phyloP scores from a whole-genome alignment of 2,329 filamentous ascomycete genomes.

The Epichloe festucae region DNA sequence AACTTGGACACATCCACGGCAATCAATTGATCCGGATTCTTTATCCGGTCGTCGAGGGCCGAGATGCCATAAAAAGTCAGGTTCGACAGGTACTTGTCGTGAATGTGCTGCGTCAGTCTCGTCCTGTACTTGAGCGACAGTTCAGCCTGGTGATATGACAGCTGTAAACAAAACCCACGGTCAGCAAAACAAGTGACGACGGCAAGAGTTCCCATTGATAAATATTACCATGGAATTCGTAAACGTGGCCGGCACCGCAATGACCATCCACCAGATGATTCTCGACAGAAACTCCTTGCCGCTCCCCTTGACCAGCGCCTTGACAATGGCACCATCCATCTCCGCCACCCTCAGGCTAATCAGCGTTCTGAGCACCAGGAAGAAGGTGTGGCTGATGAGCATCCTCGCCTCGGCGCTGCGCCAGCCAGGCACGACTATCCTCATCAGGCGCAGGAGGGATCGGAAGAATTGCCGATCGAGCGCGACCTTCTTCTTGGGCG shows the following conservation, averaged over 20 bases:
- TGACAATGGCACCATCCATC: constrained; percentile 87
- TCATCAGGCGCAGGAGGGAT: constrained; percentile 62
- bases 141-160: constrained; percentile 94
- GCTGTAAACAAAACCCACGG: constrained; percentile 31
- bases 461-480: constrained; percentile 74
- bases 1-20: constrained; percentile 95
- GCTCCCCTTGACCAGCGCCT: constrained; percentile 79
- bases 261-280: constrained; percentile 96
- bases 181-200: not conserved
- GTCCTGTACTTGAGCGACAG: constrained; percentile 87
- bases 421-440: constrained; percentile 85
- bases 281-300: constrained; percentile 80
- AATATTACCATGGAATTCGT: constrained; percentile 84
- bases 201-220: not conserved
- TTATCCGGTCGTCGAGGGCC: constrained; percentile 90
- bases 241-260: constrained; percentile 90
- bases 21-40: constrained; percentile 95
- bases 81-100: constrained; percentile 91
- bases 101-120: constrained; percentile 83
- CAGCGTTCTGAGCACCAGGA: constrained; percentile 77
- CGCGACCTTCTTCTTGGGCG: constrained; percentile 67
- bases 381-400: constrained; percentile 82
- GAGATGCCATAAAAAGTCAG: constrained; percentile 94
- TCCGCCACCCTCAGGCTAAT: constrained; percentile 94
- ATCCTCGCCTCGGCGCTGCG: constrained; percentile 77